Conservation (phyloP, 1,139 yeast species). For the Candida tropicalis region DNA sequence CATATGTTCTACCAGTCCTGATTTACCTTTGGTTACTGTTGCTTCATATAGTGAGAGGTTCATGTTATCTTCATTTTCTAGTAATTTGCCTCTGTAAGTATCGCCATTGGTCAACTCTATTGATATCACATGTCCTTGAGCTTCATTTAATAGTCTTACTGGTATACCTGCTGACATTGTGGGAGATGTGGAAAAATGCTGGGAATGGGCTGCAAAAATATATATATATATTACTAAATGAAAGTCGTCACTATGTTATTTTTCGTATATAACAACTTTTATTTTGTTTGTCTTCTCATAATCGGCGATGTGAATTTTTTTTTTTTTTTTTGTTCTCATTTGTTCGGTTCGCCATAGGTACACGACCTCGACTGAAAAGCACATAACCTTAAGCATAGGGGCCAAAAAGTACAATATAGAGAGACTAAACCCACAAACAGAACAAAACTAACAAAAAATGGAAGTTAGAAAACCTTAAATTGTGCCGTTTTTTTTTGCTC, state of each 20-base stretch:
- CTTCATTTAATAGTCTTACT: slow-evolving; percentile 82
- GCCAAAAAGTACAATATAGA: too few relatives aligned
- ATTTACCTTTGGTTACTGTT: slow-evolving; percentile 64
- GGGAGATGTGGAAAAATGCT: too few relatives aligned
- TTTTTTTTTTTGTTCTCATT: neutral
- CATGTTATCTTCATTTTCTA: slow-evolving; percentile 92
- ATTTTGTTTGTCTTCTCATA: neutral
- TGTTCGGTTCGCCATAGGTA: too few relatives aligned
- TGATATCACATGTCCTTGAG: slow-evolving; percentile 85
- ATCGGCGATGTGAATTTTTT: too few relatives aligned
- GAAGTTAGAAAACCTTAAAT: too few relatives aligned
- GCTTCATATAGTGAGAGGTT: slow-evolving; percentile 86
- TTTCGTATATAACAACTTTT: neutral
- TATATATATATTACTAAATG: neutral
- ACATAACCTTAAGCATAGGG: too few relatives aligned
- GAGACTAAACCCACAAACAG: too few relatives aligned
- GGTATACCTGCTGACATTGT: slow-evolving; percentile 72
- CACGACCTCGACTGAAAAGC: too few relatives aligned
- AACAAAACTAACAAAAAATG: too few relatives aligned
- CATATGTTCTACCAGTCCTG: slow-evolving; percentile 76
- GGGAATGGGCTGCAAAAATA: slow-evolving; percentile 5
- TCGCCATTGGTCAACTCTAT: slow-evolving; percentile 86
- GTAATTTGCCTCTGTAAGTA: slow-evolving; percentile 80
- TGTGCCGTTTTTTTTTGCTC: too few relatives aligned
- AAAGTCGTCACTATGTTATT: neutral